Conservation (phyloP, 108 stramenopile genomes). For the Schizochytrium sp. region DNA sequence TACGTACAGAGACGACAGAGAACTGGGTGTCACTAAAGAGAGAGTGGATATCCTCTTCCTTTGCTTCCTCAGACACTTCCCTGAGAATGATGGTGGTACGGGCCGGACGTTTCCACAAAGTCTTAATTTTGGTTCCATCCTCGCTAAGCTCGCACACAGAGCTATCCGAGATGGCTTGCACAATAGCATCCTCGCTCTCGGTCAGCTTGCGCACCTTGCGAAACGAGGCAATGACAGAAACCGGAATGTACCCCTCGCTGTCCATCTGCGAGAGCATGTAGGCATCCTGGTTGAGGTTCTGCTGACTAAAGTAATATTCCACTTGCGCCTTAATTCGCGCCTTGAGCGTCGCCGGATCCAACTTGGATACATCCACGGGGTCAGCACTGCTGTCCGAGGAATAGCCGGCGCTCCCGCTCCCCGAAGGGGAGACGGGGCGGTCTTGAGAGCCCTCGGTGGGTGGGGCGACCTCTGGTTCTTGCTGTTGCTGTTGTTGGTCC, state of each 20-base stretch:
- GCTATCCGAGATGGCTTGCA: conserved; percentile 28
- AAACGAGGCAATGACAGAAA: conserved; percentile 21
- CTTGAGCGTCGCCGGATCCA: not conserved
- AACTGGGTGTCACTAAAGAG: conserved; percentile 25
- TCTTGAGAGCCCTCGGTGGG: not conserved
- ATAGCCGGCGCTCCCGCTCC: not conserved
- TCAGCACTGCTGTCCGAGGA: conserved; percentile 16
- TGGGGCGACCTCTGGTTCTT: not conserved
- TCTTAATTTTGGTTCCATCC: conserved; percentile 43
- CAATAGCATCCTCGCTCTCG: conserved; percentile 30
- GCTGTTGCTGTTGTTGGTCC: not conserved
- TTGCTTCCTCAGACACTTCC: conserved; percentile 40
- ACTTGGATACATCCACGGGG: not conserved
- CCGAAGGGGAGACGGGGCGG: not conserved
- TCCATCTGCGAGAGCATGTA: conserved; percentile 41
- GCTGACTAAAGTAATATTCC: conserved; percentile 45
- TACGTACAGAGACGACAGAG: conserved; percentile 34
- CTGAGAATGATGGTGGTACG: conserved; percentile 47
- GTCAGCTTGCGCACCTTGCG: conserved; percentile 42
- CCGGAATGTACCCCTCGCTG: conserved; percentile 34
- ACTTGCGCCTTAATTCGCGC: conserved; percentile 12
- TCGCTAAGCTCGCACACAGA: conserved; percentile 31
- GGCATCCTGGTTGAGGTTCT: conserved; percentile 34
- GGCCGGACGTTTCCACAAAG: not conserved
- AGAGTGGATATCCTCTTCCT: not conserved